Evolutionary conservation across 2,329 filamentous ascomycete genomes (phyloP).

Genomic region (Alternaria atra): DNA sequence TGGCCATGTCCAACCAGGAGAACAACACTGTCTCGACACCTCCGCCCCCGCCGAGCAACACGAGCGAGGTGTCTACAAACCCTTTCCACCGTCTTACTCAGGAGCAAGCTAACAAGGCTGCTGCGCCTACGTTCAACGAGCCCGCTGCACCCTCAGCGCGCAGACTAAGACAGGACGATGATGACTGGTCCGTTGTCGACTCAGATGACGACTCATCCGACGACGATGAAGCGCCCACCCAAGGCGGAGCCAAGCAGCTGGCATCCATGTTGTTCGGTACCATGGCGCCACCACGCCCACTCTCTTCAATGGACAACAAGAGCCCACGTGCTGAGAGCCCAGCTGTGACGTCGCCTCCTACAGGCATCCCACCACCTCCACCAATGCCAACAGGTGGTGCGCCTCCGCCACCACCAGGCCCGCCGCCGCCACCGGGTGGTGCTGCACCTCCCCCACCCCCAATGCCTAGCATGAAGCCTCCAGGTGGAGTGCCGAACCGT

Average conservation of each 20-base stretch:
- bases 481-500: conserved; percentile 49
- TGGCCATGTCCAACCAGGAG: conserved; percentile 73
- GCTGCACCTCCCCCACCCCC: conserved; percentile 49
- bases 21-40: conserved; percentile 54
- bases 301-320: conserved; percentile 83
- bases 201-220: conserved; percentile 76
- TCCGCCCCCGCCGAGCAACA: conserved; percentile 51
- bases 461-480: conserved; percentile 54
- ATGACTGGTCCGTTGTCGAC: conserved; percentile 85
- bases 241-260: conserved; percentile 87
- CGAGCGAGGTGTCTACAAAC: conserved; percentile 74
- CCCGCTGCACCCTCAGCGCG: conserved; percentile 60
- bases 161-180: conserved; percentile 68
- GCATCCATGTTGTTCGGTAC: conserved; percentile 96
- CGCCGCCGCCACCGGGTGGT: conserved; percentile 56
- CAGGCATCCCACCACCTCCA: conserved; percentile 62
- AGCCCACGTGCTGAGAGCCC: conserved; percentile 55
- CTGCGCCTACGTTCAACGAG: conserved; percentile 53
- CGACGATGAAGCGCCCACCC: conserved; percentile 78
- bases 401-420: conserved; percentile 58
- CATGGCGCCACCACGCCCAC: conserved; percentile 90
- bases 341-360: conserved; percentile 52
- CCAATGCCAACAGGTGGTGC: conserved; percentile 57
- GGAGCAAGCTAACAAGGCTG: conserved; percentile 62
- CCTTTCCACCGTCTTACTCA: conserved; percentile 90